These are phyloP conservation scores for Cucurbita moschata DNA, from an alignment of 306 rosid species.

Conservation along the genomic window DNA sequence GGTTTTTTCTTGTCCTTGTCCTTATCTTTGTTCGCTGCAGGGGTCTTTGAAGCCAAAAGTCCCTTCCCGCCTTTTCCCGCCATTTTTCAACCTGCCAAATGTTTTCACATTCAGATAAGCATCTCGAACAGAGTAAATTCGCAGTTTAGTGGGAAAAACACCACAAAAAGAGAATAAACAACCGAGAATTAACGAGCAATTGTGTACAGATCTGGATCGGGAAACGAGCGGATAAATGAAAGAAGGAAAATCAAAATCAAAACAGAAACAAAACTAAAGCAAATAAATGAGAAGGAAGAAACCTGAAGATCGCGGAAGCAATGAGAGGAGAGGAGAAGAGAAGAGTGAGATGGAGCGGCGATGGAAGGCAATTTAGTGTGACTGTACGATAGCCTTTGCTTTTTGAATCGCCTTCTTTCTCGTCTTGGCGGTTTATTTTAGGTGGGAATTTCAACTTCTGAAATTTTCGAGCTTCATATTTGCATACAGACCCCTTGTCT, in stretches of 20 bases:
- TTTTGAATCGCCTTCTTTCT: background rate
- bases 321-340: background rate
- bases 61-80: conserved; percentile 99
- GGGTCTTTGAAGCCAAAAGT: conserved; percentile 77
- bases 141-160: background rate
- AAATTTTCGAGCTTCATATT: background rate
- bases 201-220: background rate
- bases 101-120: background rate
- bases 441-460: conserved; percentile 21
- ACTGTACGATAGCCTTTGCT: background rate
- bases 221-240: background rate
- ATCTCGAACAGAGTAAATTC: background rate
- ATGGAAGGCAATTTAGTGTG: background rate
- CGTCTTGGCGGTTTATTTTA: conserved; percentile 16
- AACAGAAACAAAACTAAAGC: background rate
- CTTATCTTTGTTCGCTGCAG: conserved; percentile 75
- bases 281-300: background rate
- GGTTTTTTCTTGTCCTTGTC: conserved; percentile 85
- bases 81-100: conserved; percentile 21
- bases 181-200: background rate
- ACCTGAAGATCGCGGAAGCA: conserved; percentile 16
- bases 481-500: background rate
- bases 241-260: background rate
- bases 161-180: background rate
- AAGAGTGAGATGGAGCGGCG: background rate